phyloP scores from a whole-genome alignment of 2,329 filamentous ascomycete genomes.

The Elsinoe australis region DNA sequence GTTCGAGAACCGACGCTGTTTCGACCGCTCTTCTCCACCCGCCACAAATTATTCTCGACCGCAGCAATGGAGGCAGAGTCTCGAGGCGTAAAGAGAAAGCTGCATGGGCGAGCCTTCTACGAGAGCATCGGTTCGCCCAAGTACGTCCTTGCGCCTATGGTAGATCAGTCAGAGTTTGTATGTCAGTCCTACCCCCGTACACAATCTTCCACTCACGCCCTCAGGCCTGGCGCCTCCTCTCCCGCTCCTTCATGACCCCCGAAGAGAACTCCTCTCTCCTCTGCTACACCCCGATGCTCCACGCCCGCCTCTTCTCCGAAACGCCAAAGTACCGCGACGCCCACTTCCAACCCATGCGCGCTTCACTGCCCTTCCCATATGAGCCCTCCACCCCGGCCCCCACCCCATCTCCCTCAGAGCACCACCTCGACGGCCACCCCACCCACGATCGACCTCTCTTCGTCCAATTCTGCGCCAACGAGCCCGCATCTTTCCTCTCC shows the following conservation, averaged over 20 bases:
- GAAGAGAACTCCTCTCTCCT: conserved; percentile 56
- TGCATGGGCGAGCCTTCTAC: conserved; percentile 74
- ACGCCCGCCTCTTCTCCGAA: conserved; percentile 80
- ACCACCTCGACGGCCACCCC: conserved; percentile 80
- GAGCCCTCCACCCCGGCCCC: conserved; percentile 24
- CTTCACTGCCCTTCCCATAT: conserved; percentile 31
- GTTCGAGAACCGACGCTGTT: no score
- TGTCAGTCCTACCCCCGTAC: conserved; percentile 30
- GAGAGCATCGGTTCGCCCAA: conserved; percentile 90
- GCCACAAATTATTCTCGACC: no score
- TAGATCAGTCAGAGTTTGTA: conserved; percentile 97
- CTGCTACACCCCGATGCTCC: conserved; percentile 93
- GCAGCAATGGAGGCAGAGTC: conserved; percentile 11
- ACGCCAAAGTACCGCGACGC: conserved; percentile 65
- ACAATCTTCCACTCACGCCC: not conserved
- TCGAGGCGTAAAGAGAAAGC: conserved; percentile 22
- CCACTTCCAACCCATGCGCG: conserved; percentile 64
- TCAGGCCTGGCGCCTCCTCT: conserved; percentile 92
- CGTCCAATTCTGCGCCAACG: conserved; percentile 93
- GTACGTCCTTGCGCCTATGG: conserved; percentile 90
- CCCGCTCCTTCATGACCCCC: conserved; percentile 77
- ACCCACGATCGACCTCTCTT: conserved; percentile 78
- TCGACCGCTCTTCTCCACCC: no score
- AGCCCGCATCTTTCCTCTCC: conserved; percentile 67
- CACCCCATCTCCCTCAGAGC: conserved; percentile 27